phyloP scores from a whole-genome alignment of 2,329 filamentous ascomycete genomes.

The Ramichloridium luteum region DNA sequence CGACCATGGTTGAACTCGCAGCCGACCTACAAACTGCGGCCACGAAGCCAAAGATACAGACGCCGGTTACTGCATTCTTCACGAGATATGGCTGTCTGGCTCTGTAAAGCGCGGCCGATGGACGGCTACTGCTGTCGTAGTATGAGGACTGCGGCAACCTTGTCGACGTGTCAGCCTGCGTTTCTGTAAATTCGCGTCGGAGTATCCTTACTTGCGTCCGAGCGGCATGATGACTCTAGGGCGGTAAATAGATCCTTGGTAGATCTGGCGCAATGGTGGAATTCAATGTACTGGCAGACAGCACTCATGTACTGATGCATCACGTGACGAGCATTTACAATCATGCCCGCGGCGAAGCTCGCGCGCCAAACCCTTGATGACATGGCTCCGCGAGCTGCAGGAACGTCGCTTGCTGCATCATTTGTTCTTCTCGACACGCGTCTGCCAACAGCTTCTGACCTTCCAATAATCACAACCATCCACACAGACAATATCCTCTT shows the following conservation, averaged over 20 bases:
- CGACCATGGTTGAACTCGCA: background rate
- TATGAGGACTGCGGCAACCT: slow-evolving; percentile 67
- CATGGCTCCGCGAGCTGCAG: no score
- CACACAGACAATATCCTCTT: slow-evolving; percentile 3
- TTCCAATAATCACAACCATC: no score
- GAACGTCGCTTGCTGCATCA: no score
- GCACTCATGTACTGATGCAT: no score
- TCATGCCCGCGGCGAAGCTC: no score
- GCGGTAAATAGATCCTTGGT: no score
- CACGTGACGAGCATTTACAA: no score
- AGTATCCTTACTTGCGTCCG: slow-evolving; percentile 5
- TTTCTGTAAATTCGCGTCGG: background rate
- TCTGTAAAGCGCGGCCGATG: slow-evolving; percentile 79
- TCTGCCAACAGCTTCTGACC: no score
- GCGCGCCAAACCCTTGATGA: no score
- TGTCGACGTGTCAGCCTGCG: slow-evolving; percentile 27
- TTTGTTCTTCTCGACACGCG: no score
- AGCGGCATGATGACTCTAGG: slow-evolving; percentile 7
- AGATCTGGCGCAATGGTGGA: no score
- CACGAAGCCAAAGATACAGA: slow-evolving; percentile 63
- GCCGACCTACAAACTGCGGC: slow-evolving; percentile 67
- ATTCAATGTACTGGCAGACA: no score
- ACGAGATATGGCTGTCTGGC: slow-evolving; percentile 84
- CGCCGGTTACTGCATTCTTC: slow-evolving; percentile 73
- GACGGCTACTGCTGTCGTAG: slow-evolving; percentile 78